A percentile compares a stretch with the other conserved stretches of the same genome.
These are phyloP conservation scores for Fomitopsis betulina DNA, from an alignment of 1,284 basidiomycete species.

Conservation along the genomic window DNA sequence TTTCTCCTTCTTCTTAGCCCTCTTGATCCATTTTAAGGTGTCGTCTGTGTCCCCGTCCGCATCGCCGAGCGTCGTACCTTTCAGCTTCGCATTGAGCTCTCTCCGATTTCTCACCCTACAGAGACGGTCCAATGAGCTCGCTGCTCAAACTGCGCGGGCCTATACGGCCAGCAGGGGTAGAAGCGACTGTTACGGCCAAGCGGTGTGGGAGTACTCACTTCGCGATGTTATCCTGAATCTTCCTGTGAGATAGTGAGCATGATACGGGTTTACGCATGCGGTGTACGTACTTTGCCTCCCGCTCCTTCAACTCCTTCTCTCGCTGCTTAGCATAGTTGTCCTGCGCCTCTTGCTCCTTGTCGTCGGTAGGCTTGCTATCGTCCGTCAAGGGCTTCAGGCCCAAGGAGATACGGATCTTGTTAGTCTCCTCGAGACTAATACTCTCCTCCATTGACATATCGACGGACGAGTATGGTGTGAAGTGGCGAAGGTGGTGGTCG, in stretches of 20 bases:
- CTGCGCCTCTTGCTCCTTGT: slow-evolving; percentile 79
- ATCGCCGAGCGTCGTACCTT: slow-evolving; percentile 87
- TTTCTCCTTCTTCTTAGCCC: slow-evolving; percentile 83
- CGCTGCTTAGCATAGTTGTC: slow-evolving; percentile 76
- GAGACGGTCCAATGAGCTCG: slow-evolving; percentile 41
- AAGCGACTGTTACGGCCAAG: slow-evolving; percentile 37
- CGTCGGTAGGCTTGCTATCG: slow-evolving; percentile 58
- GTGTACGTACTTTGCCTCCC: slow-evolving; percentile 65
- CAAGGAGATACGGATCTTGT: slow-evolving; percentile 92
- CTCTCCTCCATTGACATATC: slow-evolving; percentile 78
- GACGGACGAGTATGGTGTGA: not conserved
- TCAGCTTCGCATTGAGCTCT: slow-evolving; percentile 87
- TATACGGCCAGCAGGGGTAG: slow-evolving; percentile 38
- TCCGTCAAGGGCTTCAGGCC: slow-evolving; percentile 93
- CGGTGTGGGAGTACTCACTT: slow-evolving; percentile 65
- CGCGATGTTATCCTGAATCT: slow-evolving; percentile 75
- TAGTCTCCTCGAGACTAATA: slow-evolving; percentile 95
- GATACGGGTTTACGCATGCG: slow-evolving; percentile 4
- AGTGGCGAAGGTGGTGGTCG: not conserved
- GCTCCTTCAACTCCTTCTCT: slow-evolving; percentile 66
- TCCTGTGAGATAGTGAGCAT: slow-evolving; percentile 38
- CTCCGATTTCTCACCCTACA: slow-evolving; percentile 85
- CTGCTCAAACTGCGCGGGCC: slow-evolving; percentile 17
- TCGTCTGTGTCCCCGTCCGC: slow-evolving; percentile 69
- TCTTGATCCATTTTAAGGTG: slow-evolving; percentile 86